These are phyloP conservation scores for Fraxinus ornus DNA, from an alignment of 305 asterid species.

Conservation along the genomic window DNA sequence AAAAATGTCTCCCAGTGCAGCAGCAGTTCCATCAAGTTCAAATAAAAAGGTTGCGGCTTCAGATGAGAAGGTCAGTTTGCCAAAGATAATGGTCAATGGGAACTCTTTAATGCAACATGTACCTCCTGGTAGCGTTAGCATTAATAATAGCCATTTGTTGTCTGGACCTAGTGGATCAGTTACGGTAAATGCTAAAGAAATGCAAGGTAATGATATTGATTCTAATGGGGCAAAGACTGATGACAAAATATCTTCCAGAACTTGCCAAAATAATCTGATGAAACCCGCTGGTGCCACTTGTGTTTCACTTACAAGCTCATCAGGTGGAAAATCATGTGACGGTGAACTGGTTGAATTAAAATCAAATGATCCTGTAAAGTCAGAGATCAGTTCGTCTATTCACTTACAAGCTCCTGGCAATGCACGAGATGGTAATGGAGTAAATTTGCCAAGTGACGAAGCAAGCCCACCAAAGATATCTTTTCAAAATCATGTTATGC, in stretches of 20 bases:
- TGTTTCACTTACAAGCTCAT: conserved; percentile 41
- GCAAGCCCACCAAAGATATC: conserved; percentile 38
- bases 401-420: conserved; percentile 31
- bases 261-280: conserved; percentile 32
- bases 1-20: conserved; percentile 47
- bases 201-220: conserved; percentile 39
- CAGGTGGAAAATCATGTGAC: conserved; percentile 29
- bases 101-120: conserved; percentile 35
- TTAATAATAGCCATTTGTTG: conserved; percentile 32
- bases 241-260: conserved; percentile 36
- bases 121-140: conserved; percentile 33
- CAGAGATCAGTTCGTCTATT: conserved; percentile 31
- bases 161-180: conserved; percentile 26
- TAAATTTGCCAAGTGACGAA: conserved; percentile 23
- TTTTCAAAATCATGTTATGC: conserved; percentile 34
- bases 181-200: conserved; percentile 33
- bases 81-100: conserved; percentile 46
- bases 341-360: conserved; percentile 38
- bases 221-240: conserved; percentile 37
- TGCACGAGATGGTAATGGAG: conserved; percentile 25
- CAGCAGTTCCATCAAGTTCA: conserved; percentile 39
- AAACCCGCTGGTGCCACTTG: conserved; percentile 34
- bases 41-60: conserved; percentile 44
- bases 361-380: conserved; percentile 32
- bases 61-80: conserved; percentile 47